Percentiles rank a stretch among this genome's conserved stretches.
These are phyloP conservation scores for Debaryomyces prosopidis DNA, from an alignment of 805 yeast species.

Conservation along the genomic window DNA sequence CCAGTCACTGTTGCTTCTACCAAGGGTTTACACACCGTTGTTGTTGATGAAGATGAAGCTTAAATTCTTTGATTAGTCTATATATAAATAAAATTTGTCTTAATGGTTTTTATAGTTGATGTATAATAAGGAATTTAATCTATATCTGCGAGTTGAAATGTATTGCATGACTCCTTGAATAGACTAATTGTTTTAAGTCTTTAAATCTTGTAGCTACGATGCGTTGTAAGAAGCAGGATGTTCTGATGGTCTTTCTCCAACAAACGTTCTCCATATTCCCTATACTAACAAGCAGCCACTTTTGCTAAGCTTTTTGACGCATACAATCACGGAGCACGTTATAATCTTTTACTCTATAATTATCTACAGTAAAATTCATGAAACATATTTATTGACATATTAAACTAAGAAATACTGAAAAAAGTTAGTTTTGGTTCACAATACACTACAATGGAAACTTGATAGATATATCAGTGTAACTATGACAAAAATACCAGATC, in stretches of 20 bases:
- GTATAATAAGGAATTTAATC: slow-evolving; percentile 18
- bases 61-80: slow-evolving; percentile 21
- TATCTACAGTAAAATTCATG: too few relatives aligned
- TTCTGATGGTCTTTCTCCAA: too few relatives aligned
- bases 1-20: slow-evolving; percentile 91
- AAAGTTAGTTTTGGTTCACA: neutral
- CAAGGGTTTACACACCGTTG: slow-evolving; percentile 98
- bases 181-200: neutral
- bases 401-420: neutral
- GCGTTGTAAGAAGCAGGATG: too few relatives aligned
- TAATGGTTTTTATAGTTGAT: slow-evolving; percentile 9
- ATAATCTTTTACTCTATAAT: too few relatives aligned
- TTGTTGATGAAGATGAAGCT: slow-evolving; percentile 81
- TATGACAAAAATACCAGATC: slow-evolving; percentile 78
- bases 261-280: too few relatives aligned
- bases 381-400: neutral
- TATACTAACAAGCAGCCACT: too few relatives aligned
- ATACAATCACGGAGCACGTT: too few relatives aligned
- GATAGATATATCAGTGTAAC: slow-evolving; percentile 67
- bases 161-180: neutral
- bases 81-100: slow-evolving; percentile 8
- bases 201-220: too few relatives aligned
- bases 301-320: too few relatives aligned
- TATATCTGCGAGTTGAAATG: neutral
- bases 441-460: neutral